Percentiles rank a stretch among this genome's conserved stretches.
Conservation (phyloP, 768 basidiomycete species). For the Tulasnella sp. region DNA sequence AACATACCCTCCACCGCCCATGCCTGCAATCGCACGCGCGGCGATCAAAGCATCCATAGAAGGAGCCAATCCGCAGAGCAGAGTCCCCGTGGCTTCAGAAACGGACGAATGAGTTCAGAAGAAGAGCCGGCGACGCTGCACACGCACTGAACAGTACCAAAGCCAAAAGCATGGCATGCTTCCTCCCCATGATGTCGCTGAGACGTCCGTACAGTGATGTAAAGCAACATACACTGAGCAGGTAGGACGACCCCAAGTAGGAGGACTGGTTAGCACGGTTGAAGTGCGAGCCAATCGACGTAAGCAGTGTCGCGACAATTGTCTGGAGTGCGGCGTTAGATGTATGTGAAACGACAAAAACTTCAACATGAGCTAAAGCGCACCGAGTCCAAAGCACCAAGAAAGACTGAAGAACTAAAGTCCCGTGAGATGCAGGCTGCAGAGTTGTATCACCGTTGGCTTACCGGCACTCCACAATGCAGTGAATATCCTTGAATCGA, state of each 20-base stretch:
- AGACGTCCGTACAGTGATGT: conserved; percentile 85
- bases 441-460: not conserved
- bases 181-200: conserved; percentile 69
- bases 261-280: conserved; percentile 59
- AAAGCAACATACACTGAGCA: conserved; percentile 83
- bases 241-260: conserved; percentile 82
- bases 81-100: conserved; percentile 50
- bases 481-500: conserved; percentile 56
- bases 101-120: not conserved
- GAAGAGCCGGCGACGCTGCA: no score
- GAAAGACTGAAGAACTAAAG: conserved; percentile 42
- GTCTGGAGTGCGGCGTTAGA: conserved; percentile 43
- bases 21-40: conserved; percentile 79
- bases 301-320: conserved; percentile 76
- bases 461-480: conserved; percentile 62
- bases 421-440: conserved; percentile 16
- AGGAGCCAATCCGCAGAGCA: conserved; percentile 77
- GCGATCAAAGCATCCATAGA: conserved; percentile 76
- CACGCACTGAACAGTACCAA: conserved; percentile 69
- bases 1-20: conserved; percentile 84
- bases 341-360: conserved; percentile 22
- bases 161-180: conserved; percentile 82
- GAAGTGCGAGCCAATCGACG: conserved; percentile 81
- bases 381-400: conserved; percentile 64
- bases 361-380: conserved; percentile 40